phyloP scores from a whole-genome alignment of 352 stramenopile species.

The Globisporangium iwayamae region DNA sequence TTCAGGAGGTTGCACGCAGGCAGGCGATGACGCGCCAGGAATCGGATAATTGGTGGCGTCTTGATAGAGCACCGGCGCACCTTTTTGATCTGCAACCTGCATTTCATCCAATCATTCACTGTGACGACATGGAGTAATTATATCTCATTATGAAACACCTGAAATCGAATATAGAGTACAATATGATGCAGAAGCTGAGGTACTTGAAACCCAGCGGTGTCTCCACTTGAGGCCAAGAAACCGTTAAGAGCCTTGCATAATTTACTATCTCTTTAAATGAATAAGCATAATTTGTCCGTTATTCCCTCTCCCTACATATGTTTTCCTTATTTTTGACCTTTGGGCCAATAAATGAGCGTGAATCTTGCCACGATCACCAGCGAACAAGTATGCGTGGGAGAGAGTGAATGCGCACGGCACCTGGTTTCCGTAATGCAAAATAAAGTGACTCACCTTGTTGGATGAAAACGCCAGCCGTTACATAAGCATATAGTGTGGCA shows the following conservation, averaged over 20 bases:
- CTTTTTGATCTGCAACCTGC: conserved; percentile 8
- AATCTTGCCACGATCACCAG: conserved; percentile 1
- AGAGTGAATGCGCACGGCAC: neutral
- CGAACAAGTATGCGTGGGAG: neutral
- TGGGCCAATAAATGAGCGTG: neutral
- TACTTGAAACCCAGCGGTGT: no score
- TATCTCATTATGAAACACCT: no score
- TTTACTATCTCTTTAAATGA: no score
- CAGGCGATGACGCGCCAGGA: conserved; percentile 9
- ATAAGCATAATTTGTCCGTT: no score
- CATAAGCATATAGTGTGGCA: neutral
- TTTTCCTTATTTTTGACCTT: neutral
- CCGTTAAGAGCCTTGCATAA: no score
- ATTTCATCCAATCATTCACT: conserved; percentile 6
- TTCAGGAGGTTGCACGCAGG: neutral
- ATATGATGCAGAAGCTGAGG: no score
- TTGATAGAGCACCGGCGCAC: neutral
- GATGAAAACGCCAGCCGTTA: neutral
- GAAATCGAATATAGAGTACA: no score
- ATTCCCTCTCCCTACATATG: no score
- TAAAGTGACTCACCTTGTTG: neutral
- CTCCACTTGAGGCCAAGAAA: no score
- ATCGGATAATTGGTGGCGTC: conserved; percentile 8
- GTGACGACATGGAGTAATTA: no score
- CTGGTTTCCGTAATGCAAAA: neutral